Percentiles rank a stretch among this genome's conserved stretches.
Conservation (phyloP, 2,329 filamentous ascomycete genomes). For the Sarocladium strictum region DNA sequence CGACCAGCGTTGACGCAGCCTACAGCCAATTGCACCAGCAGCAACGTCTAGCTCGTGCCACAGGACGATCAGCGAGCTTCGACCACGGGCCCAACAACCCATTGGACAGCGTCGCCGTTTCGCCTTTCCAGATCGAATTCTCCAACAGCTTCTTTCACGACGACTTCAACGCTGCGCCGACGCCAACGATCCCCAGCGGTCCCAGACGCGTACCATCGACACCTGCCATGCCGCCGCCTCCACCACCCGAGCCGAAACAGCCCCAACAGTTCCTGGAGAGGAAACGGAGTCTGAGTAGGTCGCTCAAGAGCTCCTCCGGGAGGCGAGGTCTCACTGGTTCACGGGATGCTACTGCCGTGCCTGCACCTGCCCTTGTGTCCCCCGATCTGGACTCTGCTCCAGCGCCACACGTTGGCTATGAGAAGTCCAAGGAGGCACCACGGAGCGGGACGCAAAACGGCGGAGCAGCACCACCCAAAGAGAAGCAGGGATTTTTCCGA, state of each 20-base stretch:
- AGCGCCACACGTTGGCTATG: conserved; percentile 52
- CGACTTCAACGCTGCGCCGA: conserved; percentile 77
- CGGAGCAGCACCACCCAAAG: conserved; percentile 47
- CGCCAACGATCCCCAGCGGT: conserved; percentile 75
- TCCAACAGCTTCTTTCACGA: conserved; percentile 44
- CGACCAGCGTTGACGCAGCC: conserved; percentile 60
- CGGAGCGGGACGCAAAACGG: conserved; percentile 46
- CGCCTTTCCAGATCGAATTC: conserved; percentile 43
- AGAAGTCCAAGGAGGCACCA: conserved; percentile 48
- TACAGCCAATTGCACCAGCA: conserved; percentile 43
- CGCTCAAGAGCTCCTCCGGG: conserved; percentile 42
- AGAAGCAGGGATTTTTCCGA: conserved; percentile 84
- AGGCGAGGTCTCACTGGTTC: conserved; percentile 21
- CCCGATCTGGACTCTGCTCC: conserved; percentile 48
- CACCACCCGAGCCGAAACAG: conserved; percentile 33
- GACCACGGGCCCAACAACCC: conserved; percentile 52
- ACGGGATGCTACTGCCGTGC: conserved; percentile 16
- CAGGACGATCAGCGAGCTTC: conserved; percentile 64
- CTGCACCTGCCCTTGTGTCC: conserved; percentile 21
- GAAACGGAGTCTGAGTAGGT: conserved; percentile 51
- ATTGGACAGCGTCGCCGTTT: conserved; percentile 20
- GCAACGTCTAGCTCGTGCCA: conserved; percentile 27
- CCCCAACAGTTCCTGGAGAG: conserved; percentile 34
- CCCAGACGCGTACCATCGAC: conserved; percentile 50
- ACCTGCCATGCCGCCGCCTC: conserved; percentile 32